Percentiles rank a stretch among this genome's conserved stretches.
Conservation (phyloP, 2,329 filamentous ascomycete genomes). For the Hypoxylon sp. region DNA sequence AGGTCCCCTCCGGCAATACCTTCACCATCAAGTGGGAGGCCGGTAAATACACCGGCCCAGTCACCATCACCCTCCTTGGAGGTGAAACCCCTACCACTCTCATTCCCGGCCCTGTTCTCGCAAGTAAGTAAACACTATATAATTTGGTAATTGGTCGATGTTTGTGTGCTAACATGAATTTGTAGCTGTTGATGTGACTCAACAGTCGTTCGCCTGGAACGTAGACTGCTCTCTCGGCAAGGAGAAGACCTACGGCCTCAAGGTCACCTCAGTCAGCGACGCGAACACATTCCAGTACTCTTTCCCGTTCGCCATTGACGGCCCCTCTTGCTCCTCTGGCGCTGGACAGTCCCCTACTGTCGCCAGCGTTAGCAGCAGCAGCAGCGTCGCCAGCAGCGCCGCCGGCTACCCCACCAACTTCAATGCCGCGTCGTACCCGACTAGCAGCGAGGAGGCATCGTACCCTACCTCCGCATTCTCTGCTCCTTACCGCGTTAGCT, state of each 20-base stretch:
- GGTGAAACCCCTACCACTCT: conserved; percentile 63
- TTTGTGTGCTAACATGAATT: conserved; percentile 38
- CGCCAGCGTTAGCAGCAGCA: conserved; percentile 29
- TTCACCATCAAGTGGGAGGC: conserved; percentile 68
- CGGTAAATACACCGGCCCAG: conserved; percentile 59
- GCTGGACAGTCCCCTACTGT: conserved; percentile 25
- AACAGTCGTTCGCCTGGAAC: conserved; percentile 65
- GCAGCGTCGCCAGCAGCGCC: conserved; percentile 18
- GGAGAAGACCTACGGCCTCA: conserved; percentile 69
- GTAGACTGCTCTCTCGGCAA: conserved; percentile 63
- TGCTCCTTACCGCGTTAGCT: conserved; percentile 26
- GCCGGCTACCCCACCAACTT: background rate
- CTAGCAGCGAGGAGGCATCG: conserved; percentile 8
- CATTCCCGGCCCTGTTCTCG: conserved; percentile 60
- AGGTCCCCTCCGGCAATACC: conserved; percentile 64
- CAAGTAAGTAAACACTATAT: conserved; percentile 61
- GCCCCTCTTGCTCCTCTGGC: conserved; percentile 45
- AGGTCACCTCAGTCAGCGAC: conserved; percentile 66
- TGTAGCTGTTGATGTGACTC: conserved; percentile 63
- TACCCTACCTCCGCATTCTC: conserved; percentile 15
- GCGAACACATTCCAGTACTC: conserved; percentile 71
- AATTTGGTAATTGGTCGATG: background rate
- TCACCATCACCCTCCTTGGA: conserved; percentile 70
- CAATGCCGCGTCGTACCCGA: conserved; percentile 24
- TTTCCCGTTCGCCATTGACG: conserved; percentile 70